Percentiles rank a stretch among this genome's conserved stretches.
These are phyloP conservation scores for Lasiosphaeria ovina DNA, from an alignment of 495 filamentous ascomycete species.

Conservation along the genomic window DNA sequence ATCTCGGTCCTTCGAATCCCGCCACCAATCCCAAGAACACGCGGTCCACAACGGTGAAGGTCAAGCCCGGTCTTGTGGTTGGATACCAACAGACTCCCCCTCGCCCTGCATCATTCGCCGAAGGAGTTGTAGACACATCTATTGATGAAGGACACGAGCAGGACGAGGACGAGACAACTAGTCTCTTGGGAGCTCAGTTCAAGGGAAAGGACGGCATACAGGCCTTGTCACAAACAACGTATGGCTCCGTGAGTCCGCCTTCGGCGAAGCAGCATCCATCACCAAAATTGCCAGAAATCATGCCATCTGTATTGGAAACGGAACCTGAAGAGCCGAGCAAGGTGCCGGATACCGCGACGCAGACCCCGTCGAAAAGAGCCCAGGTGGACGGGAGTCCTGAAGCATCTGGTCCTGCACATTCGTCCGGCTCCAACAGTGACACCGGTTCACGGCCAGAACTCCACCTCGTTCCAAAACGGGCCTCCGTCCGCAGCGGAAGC, in stretches of 20 bases:
- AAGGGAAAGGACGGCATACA: conserved; percentile 66
- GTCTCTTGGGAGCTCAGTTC: conserved; percentile 36
- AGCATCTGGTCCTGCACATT: neutral
- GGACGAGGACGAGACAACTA: conserved; percentile 40
- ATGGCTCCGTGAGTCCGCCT: conserved; percentile 54
- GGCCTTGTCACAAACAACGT: conserved; percentile 57
- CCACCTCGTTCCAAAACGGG: conserved; percentile 39
- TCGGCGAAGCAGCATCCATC: conserved; percentile 32
- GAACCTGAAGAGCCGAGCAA: conserved; percentile 21
- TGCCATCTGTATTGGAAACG: conserved; percentile 17
- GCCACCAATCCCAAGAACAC: conserved; percentile 81
- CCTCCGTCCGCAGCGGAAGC: conserved; percentile 72
- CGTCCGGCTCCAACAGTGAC: conserved; percentile 20
- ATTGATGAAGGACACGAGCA: conserved; percentile 9
- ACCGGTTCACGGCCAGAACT: conserved; percentile 22
- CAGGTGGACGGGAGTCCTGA: neutral
- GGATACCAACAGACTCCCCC: conserved; percentile 16
- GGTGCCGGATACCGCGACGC: conserved; percentile 31
- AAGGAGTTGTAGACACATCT: conserved; percentile 19
- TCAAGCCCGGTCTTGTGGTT: conserved; percentile 61
- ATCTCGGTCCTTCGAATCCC: conserved; percentile 88
- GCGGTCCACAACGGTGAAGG: conserved; percentile 85
- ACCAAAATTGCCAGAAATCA: conserved; percentile 23
- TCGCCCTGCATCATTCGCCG: conserved; percentile 25
- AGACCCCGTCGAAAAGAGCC: conserved; percentile 23